Evolutionary conservation across 345 rosid genomes (phyloP).

Genomic region (Melaleuca quinquenervia): DNA sequence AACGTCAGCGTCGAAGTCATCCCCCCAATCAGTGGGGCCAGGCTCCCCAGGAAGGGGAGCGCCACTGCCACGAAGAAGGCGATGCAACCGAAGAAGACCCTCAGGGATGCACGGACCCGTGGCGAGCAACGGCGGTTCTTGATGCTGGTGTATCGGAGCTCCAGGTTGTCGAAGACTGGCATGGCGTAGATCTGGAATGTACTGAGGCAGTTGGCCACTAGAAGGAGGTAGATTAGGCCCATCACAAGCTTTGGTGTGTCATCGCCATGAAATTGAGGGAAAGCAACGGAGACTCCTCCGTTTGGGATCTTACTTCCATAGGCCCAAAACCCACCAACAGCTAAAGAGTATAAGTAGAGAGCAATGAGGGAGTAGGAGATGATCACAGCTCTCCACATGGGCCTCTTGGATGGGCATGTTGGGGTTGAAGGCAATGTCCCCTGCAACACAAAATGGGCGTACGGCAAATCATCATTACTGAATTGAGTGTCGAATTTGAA

Average conservation of each 20-base stretch:
- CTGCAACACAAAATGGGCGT: constrained; percentile 6
- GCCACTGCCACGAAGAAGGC: constrained; percentile 25
- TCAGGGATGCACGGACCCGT: constrained; percentile 12
- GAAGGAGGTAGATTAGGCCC: constrained; percentile 10
- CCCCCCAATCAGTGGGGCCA: constrained; percentile 35
- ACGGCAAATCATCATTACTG: background rate
- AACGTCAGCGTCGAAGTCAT: constrained; percentile 26
- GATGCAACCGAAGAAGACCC: constrained; percentile 30
- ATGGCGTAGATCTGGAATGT: constrained; percentile 47
- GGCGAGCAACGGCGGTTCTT: constrained; percentile 10
- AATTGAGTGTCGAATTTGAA: background rate
- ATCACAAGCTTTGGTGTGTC: constrained; percentile 9
- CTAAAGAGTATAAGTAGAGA: constrained; percentile 17
- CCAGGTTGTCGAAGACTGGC: constrained; percentile 46
- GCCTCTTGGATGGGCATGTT: constrained; percentile 5
- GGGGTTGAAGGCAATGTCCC: constrained; percentile 40
- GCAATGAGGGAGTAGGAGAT: constrained; percentile 26
- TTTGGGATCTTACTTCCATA: constrained; percentile 26
- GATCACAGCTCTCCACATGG: constrained; percentile 44
- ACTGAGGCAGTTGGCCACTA: constrained; percentile 16
- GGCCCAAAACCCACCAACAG: constrained; percentile 46
- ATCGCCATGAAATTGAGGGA: constrained; percentile 5
- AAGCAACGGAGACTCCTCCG: constrained; percentile 19
- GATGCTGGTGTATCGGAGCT: constrained; percentile 7
- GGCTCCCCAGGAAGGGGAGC: constrained; percentile 35